Base-by-base conservation (phyloP, 1,284 basidiomycete species). In the Fistulinella cinereoalba region DNA sequence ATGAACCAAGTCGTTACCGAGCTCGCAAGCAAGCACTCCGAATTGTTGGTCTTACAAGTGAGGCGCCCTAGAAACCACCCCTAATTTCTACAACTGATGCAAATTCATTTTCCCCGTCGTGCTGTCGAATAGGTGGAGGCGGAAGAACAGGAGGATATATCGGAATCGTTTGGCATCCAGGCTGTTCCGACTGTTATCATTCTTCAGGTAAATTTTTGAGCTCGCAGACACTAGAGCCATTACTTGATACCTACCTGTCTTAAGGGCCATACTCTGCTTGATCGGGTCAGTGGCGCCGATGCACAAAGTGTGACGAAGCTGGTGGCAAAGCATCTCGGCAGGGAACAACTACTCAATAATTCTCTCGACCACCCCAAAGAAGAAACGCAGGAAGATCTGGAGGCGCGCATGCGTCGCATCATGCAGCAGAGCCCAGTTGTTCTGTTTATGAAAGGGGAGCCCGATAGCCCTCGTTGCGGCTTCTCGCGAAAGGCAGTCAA, bases 381-480 rank as follows among this genome's bases (percentile, higher is more conserved):
- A 57, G 18, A 71, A 70, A 48, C 79, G 6, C 67, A 73, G n/a
- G 86, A 86, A 55, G 73, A 88, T 54, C 75, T 92, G 19, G 75
- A 79, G 36, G 62, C 65, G 36, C 76, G 92, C 43, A 78, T 92
- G 65, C 71, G 67, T 24, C 58, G 54, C 39, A 66, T 95, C 50
- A 93, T 94, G 89, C 74, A 73, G 44, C 76, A 80, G 69, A 78
- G 71, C 64, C 69, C 69, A 11, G 81, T 98, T 10, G 92, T 99
- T 46, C 70, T 99, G 47, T 98, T 99, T 79, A 99, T 99, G 95
- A 99, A 99, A 72, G 97, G 96, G 31, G 79, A 75, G 46, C 93
- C 94, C 0, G 82, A 88, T 37, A 75, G 73, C 7, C 96, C 94
- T 12, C 83, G 87, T 46, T 97, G 96, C 60, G 96, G 96, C 13